Evolutionary conservation across 1,284 basidiomycete species (phyloP), one percentile per base, ranked within the genome.

Genomic region (Schizopora paradoxa): DNA sequence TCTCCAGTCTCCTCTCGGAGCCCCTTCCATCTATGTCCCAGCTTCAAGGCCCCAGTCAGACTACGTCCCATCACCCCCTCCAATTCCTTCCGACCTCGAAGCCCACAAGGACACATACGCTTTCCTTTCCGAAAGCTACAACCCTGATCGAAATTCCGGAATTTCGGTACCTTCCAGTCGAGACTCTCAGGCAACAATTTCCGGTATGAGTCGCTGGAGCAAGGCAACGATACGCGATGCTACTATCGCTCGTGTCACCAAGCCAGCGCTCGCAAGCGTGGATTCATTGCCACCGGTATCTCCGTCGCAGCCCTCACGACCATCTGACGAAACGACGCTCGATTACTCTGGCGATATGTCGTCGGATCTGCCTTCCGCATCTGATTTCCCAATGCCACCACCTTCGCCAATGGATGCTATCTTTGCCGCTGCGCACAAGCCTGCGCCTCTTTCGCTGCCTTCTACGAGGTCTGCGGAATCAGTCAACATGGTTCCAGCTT

Each of bases 211-310:
- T 19, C 44, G 45, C 11, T 51, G 49, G 49, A 51, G 49, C 28
- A 47, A 45, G 6, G 45, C 45, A 22, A 51, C 49, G 33, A 44
- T 50, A 6, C 48, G 48, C n/a, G 48, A 50, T 31, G 48, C 48
- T 27, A 50, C 48, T 5, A 50, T 50, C 27, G 49, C 34, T 5
- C 45, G 45, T 29, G 41, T 43, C n/a, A 40, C 28, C 10, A 51
- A 43, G 18, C 19, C 45, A 18, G 41, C 39, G 13, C 41, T 51
- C 13, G 49, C 41, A 10, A 51, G 47, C 23, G 49, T 44, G 3
- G 40, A 42, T 28, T 42, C 48, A 6, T 34, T 50, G 3, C 48
- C 44, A 26, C 43, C 48, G n/a, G 43, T 44, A 11, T 28, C 36
- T 18, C 19, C 47, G 11, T 19, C 13, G 13, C 37, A 21, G 26